Base-by-base conservation (phyloP, 2,329 filamentous ascomycete species). In the Ophiostoma triangulosporum region DNA sequence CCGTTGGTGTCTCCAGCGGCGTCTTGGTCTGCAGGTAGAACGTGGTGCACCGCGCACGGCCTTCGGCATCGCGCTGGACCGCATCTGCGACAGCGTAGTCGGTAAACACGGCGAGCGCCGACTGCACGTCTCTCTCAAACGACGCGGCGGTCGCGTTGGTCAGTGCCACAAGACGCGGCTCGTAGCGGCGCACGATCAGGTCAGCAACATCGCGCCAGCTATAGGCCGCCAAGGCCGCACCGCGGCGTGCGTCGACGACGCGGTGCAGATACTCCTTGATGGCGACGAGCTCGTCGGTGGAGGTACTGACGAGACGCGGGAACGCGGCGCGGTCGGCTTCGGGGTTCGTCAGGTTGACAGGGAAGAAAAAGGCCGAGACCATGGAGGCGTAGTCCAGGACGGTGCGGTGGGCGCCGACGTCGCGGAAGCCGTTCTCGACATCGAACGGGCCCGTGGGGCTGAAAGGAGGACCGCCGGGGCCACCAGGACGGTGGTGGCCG, bases 141-240 rank as follows among this genome's bases (percentile, higher is more conserved):
- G 52, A 38, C n/a, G 29, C 38, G 3, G 38, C 43, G 4, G 32
- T 40, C 31, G 31, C 17, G n/a, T 53, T 52, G 31, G 48, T 40
- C 20, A 56, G 48, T 7, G 46, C 17, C 22, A 35, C 36, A n/a
- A 56, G 51, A 8, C 46, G 38, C 27, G 27, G 46, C 11, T 52
- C 40, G 35, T 54, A 56, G 15, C 51, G 51, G 14, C 54, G 48
- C 9, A 56, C 54, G 1, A 56, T 32, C 9, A 56, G 51, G 27
- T 56, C 54, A 29, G 51, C 54, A 9, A 56, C 36, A 35, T 56
- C 54, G 17, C 54, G 54, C 54, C 54, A 56, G 54, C 33, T 54
- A 27, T 40, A 43, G 14, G 40, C n/a, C 7, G 48, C 33, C 20
- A 32, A n/a, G 3, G 51, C 3, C 1, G 48, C 43, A 14, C 20